Conservation (phyloP, 2,329 filamentous ascomycete genomes). For the Fusarium poae region DNA sequence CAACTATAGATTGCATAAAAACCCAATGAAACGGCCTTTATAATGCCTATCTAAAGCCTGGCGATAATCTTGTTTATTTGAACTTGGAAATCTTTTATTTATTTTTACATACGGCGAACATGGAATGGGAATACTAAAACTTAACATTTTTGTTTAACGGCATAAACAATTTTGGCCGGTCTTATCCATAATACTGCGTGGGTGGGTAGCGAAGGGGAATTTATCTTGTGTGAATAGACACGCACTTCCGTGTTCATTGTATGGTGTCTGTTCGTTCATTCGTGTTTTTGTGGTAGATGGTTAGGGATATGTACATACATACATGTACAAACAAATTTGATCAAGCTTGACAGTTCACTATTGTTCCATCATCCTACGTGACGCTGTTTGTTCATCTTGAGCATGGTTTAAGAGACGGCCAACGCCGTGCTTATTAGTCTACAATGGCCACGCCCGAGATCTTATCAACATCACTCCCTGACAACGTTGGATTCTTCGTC, state of each 20-base stretch:
- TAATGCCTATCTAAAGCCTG: conserved; percentile 39
- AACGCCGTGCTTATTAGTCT: background rate
- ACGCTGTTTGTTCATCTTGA: background rate
- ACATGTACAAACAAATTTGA: conserved; percentile 46
- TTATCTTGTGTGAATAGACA: conserved; percentile 22
- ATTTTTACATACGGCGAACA: conserved; percentile 39
- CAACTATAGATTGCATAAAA: conserved; percentile 68
- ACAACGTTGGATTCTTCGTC: background rate
- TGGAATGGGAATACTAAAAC: conserved; percentile 44
- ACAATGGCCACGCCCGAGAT: background rate
- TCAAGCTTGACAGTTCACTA: conserved; percentile 29
- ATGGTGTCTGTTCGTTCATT: conserved; percentile 40
- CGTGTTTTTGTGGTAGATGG: conserved; percentile 36
- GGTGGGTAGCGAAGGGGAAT: conserved; percentile 38
- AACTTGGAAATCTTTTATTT: conserved; percentile 18
- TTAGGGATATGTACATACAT: conserved; percentile 40
- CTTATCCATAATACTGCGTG: conserved; percentile 46
- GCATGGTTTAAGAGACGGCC: background rate
- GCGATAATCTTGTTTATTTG: conserved; percentile 29
- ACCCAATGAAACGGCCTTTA: conserved; percentile 25
- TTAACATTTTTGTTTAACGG: conserved; percentile 39
- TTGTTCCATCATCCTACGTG: background rate
- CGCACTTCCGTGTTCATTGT: conserved; percentile 21
- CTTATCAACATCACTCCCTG: no score
- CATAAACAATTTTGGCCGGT: conserved; percentile 23